Evolutionary conservation across 805 yeast species (phyloP).

Genomic region (Scheffersomyces coipomensis): DNA sequence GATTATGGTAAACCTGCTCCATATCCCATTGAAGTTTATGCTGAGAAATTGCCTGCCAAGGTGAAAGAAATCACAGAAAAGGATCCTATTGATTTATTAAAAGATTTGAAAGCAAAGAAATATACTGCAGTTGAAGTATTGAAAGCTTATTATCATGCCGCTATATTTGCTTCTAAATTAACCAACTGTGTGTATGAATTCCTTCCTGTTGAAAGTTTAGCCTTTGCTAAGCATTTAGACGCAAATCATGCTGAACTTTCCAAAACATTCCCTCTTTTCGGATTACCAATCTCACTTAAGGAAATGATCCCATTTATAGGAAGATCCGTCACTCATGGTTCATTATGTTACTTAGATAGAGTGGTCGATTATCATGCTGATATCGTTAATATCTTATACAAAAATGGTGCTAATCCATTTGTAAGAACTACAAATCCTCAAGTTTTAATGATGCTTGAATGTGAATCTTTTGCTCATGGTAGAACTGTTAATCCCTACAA

Average conservation of each 20-base stretch:
- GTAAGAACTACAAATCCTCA: constrained; percentile 22
- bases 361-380: constrained; percentile 18
- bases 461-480: constrained; percentile 16
- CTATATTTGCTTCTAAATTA: constrained; percentile 14
- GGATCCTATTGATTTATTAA: constrained; percentile 15
- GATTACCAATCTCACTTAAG: constrained; percentile 21
- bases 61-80: constrained; percentile 14
- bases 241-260: constrained; percentile 8
- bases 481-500: constrained; percentile 19
- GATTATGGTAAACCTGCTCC: constrained; percentile 20
- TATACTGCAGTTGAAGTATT: constrained; percentile 14
- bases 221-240: constrained; percentile 15
- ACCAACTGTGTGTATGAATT: constrained; percentile 17
- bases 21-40: constrained; percentile 14
- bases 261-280: constrained; percentile 12
- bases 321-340: constrained; percentile 15
- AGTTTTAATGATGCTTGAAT: constrained; percentile 21
- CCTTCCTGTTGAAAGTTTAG: constrained; percentile 14
- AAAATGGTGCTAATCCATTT: constrained; percentile 17
- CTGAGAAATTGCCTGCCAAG: constrained; percentile 9
- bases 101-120: constrained; percentile 9
- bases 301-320: constrained; percentile 19
- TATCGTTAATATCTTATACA: constrained; percentile 10
- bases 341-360: constrained; percentile 15
- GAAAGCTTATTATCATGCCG: constrained; percentile 16